Evolutionary conservation across 2,329 filamentous ascomycete genomes (phyloP), one percentile per base, ranked within the genome.

Genomic region (Podosphaera xanthii): DNA sequence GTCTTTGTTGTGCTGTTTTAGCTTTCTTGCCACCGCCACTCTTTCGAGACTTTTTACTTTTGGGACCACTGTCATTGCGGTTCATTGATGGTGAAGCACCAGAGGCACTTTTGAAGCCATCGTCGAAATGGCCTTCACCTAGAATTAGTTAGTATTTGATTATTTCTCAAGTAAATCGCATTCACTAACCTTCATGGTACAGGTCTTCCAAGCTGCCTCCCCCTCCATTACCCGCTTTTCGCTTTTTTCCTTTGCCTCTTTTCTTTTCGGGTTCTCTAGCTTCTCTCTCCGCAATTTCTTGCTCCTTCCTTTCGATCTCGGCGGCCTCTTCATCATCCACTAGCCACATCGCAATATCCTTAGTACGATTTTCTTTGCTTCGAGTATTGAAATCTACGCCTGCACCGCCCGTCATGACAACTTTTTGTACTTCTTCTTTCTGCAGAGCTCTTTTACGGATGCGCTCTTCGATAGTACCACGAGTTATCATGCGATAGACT

Each of bases 331-430:
- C 91, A 65, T 97, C 92, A 69, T 98, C 92, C 22, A 91, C 91
- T 63, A 98, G 82, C 92, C 92, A 97, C 84, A 97, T 86, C 53
- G 92, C 92, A 72, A 97, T 97, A 68, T 98, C 92, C 72, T 94
- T 94, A 69, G 94, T 96, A 63, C 90, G 82, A 72, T 94, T 96
- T 74, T 96, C 91, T 4, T 85, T 78, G 63, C 84, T 81, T 58
- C 92, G 84, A 58, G 91, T 92, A 70, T 94, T 97, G 77, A 98
- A 97, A 75, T 97, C 92, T 62, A 97, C 91, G 62, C 86, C 86
- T 48, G 82, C 79, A 60, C 90, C 89, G 65, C 91, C 92, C 57
- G 87, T 86, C 67, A 97, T 97, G 69, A 96, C 91, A 34, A 97
- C 91, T 59, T 92, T 88, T 71, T 96, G 91, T 64, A 98, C 92